Evolutionary conservation across 176 grass and related monocot species (phyloP).

Genomic region (Eremochloa ophiuroides): DNA sequence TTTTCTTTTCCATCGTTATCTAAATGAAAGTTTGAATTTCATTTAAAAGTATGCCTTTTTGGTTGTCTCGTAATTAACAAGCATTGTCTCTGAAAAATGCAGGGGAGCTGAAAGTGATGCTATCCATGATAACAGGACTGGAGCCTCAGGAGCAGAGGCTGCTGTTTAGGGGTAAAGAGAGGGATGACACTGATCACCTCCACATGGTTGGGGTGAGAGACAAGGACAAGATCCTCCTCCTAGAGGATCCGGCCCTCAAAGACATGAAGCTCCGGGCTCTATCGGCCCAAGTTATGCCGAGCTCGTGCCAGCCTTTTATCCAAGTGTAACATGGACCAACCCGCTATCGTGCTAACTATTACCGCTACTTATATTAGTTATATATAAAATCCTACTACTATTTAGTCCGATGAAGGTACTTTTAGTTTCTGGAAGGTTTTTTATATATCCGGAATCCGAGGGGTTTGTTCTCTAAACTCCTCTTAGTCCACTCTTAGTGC

Average conservation of each 20-base stretch:
- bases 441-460: conserved; percentile 25
- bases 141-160: conserved; percentile 83
- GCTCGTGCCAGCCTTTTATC: conserved; percentile 35
- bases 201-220: conserved; percentile 79
- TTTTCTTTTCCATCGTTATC: not conserved
- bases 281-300: not conserved
- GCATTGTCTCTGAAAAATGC: not conserved
- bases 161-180: conserved; percentile 88
- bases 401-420: not conserved
- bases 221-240: conserved; percentile 74
- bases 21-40: not conserved
- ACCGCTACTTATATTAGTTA: not conserved
- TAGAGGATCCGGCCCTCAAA: conserved; percentile 66
- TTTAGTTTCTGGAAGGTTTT: conserved; percentile 38
- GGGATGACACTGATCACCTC: conserved; percentile 72
- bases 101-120: conserved; percentile 78
- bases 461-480: conserved; percentile 17
- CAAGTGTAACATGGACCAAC: not conserved
- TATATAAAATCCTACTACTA: not conserved
- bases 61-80: not conserved
- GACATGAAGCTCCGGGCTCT: conserved; percentile 51
- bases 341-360: not conserved
- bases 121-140: conserved; percentile 63
- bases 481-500: conserved; percentile 23
- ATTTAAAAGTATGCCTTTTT: not conserved